phyloP scores from a whole-genome alignment of 345 rosid species.

The Populus tremula region DNA sequence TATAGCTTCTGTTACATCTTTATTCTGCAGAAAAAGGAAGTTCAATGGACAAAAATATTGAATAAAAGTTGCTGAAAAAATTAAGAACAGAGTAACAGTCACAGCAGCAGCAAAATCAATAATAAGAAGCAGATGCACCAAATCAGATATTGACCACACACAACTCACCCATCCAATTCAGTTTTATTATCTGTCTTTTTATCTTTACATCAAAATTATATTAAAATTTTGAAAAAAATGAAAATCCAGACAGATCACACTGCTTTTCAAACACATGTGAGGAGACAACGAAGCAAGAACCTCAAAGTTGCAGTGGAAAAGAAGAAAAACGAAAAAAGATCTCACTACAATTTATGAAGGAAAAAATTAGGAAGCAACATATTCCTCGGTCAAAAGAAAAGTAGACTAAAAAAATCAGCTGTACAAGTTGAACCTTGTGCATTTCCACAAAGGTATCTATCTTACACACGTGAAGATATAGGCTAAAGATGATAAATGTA shows the following conservation, averaged over 20 bases:
- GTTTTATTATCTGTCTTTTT: background rate
- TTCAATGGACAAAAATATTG: background rate
- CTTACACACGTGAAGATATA: background rate
- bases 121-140: background rate
- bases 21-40: slow-evolving; percentile 52
- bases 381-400: too few relatives aligned
- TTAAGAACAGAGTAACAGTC: background rate
- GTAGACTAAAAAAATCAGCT: too few relatives aligned
- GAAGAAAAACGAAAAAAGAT: too few relatives aligned
- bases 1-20: slow-evolving; percentile 91
- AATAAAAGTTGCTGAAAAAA: background rate
- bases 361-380: too few relatives aligned
- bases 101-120: background rate
- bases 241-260: too few relatives aligned
- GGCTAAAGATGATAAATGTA: background rate
- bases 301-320: too few relatives aligned
- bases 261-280: too few relatives aligned
- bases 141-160: background rate
- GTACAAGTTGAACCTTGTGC: too few relatives aligned
- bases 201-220: background rate
- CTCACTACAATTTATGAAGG: too few relatives aligned
- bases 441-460: too few relatives aligned
- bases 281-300: too few relatives aligned
- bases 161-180: background rate
- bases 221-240: too few relatives aligned